Percentiles rank a stretch among this genome's conserved stretches.
phyloP scores from a whole-genome alignment of 108 stramenopile species.

The Aureococcus anophagefferens region DNA sequence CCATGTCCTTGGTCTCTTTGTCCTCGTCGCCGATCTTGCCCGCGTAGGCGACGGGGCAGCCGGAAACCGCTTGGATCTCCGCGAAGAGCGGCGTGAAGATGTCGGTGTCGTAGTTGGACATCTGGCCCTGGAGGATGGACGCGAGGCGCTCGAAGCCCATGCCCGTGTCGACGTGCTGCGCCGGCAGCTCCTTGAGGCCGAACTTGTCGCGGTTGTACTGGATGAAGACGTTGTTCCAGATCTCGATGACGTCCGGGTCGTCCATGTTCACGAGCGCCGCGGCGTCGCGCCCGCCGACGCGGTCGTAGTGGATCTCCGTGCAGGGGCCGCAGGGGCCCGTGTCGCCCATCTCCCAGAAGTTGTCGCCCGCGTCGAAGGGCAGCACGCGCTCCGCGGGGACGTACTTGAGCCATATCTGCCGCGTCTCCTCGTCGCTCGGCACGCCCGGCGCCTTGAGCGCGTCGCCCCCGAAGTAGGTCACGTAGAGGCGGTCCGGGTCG shows the following conservation, averaged over 20 bases:
- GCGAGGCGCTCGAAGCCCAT: slow-evolving; percentile 98
- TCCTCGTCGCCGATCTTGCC: slow-evolving; percentile 82
- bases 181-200: slow-evolving; percentile 75
- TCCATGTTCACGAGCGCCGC: slow-evolving; percentile 88
- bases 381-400: slow-evolving; percentile 81
- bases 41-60: slow-evolving; percentile 63
- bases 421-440: slow-evolving; percentile 77
- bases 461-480: slow-evolving; percentile 97
- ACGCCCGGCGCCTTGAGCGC: slow-evolving; percentile 46
- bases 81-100: slow-evolving; percentile 91
- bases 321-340: slow-evolving; percentile 99
- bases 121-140: slow-evolving; percentile 82
- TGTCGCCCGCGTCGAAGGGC: slow-evolving; percentile 86
- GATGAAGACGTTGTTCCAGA: slow-evolving; percentile 99
- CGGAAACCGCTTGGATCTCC: slow-evolving; percentile 64
- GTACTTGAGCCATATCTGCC: slow-evolving; percentile 78
- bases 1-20: slow-evolving; percentile 83
- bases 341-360: slow-evolving; percentile 99
- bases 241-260: slow-evolving; percentile 86
- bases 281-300: slow-evolving; percentile 93
- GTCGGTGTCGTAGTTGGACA: slow-evolving; percentile 97
- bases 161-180: slow-evolving; percentile 97
- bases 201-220: slow-evolving; percentile 95
- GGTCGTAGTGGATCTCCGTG: slow-evolving; percentile 96
- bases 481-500: slow-evolving; percentile 73